Conservation (phyloP, 1,284 basidiomycete genomes). For the Thecaphora frezii region DNA sequence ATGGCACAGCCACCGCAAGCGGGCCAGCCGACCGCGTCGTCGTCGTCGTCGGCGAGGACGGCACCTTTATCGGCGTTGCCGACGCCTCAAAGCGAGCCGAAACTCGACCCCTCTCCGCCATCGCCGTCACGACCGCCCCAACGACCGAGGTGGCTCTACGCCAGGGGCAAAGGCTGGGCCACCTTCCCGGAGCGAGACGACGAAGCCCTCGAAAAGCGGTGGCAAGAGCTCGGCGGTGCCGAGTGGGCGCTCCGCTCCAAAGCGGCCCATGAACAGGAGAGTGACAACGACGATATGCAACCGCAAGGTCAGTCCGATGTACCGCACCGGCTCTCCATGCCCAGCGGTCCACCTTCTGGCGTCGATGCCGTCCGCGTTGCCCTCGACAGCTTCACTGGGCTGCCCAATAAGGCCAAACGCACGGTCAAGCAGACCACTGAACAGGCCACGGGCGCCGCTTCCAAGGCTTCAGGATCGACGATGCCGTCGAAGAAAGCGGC, state of each 20-base stretch:
- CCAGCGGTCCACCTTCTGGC: slow-evolving; percentile 32
- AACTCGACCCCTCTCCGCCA: too few species aligned
- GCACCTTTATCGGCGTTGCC: too few species aligned
- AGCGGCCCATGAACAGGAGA: background rate
- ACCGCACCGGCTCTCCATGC: background rate
- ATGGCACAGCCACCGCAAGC: too few species aligned
- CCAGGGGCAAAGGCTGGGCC: slow-evolving; percentile 47
- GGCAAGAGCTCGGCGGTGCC: slow-evolving; percentile 29
- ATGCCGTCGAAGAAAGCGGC: background rate
- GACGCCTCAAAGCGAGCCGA: too few species aligned
- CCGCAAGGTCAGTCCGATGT: slow-evolving; percentile 2
- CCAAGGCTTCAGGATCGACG: background rate
- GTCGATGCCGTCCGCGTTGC: slow-evolving; percentile 26
- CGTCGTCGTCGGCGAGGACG: background rate
- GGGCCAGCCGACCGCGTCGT: too few species aligned
- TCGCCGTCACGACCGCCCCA: slow-evolving; percentile 9
- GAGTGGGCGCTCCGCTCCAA: slow-evolving; percentile 4
- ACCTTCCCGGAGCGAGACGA: slow-evolving; percentile 45
- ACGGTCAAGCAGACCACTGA: slow-evolving; percentile 1
- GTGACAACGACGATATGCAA: slow-evolving; percentile 3
- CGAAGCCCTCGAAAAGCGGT: slow-evolving; percentile 41
- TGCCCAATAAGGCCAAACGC: slow-evolving; percentile 3
- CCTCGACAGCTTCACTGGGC: slow-evolving; percentile 9
- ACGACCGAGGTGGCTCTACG: slow-evolving; percentile 51
- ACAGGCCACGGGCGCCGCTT: background rate